Evolutionary conservation across 371 early-diverging fungal genomes (phyloP).

Genomic region (Circinella minor): DNA sequence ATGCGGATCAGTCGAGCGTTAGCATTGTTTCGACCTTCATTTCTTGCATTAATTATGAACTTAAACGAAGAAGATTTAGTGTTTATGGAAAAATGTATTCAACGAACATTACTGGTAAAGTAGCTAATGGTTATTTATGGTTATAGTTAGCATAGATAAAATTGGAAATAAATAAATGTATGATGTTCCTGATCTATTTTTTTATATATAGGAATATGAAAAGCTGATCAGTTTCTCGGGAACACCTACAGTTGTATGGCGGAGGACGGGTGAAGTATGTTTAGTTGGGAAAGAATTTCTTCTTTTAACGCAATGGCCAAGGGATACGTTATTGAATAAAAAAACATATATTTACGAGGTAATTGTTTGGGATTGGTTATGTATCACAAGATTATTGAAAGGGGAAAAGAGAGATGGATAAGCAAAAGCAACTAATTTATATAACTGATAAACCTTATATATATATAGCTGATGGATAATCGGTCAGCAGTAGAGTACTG

Average conservation of each 20-base stretch:
- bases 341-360: conserved; percentile 74
- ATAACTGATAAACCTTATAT: neutral
- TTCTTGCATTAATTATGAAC: conserved; percentile 89
- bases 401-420: neutral
- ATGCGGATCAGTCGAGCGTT: conserved; percentile 87
- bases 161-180: no score
- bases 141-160: neutral
- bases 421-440: neutral
- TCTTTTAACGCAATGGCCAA: conserved; percentile 86
- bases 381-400: neutral
- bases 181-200: neutral
- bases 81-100: conserved; percentile 94
- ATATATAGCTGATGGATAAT: conserved; percentile 83
- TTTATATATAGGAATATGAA: conserved; percentile 41
- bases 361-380: conserved; percentile 10
- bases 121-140: neutral
- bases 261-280: conserved; percentile 91
- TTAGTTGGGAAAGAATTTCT: conserved; percentile 93
- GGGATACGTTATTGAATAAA: conserved; percentile 76
- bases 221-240: conserved; percentile 82
- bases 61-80: conserved; percentile 89
- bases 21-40: conserved; percentile 89
- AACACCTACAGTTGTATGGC: conserved; percentile 94
- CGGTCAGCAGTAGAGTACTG: conserved; percentile 91
- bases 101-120: conserved; percentile 81